Evolutionary conservation across 2,329 filamentous ascomycete genomes (phyloP), one percentile per base, ranked within the genome.

Genomic region (Verticillium longisporum): DNA sequence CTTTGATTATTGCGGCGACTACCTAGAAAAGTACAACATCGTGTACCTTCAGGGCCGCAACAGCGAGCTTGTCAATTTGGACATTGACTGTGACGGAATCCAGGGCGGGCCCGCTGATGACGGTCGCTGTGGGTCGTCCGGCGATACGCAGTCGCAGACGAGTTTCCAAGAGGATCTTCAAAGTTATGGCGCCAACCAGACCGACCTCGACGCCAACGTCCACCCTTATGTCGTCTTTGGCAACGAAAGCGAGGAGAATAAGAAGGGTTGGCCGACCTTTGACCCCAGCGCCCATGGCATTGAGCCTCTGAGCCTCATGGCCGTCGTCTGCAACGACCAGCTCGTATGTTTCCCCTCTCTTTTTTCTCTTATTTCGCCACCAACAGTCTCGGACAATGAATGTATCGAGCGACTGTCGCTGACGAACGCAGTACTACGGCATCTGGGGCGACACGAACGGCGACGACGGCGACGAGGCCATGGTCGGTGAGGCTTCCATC

Each of bases 371-470:
- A 26, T 26, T 26, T 26, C 26, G 26, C 26, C 26, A 26, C 26
- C 26, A 26, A 2, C 26, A 26, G 26, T 26, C 26, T 26, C 26
- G 26, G 26, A 26, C 26, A 4, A 26, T 26, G 3, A 4, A 26
- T 4, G 26, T 26, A 26, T 26, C 26, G 26, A 26, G 26, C 26
- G 26, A 4, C 26, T 4, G 4, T 26, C 26, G 57, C 45, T 21
- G 2, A 50, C 60, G 31, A 34, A 9, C 45, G 0, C 57, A 82
- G 78, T 74, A 79, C 64, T 87, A 87, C 67, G 84, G 83, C 11
- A 72, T 87, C 57, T 88, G 83, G 84, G 85, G 83, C 21, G 84
- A 88, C 64, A 81, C 80, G 37, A 87, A 88, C 63, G 85, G 83
- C 54, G 81, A 78, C 56, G 78, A 81, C 57, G 77, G 78, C 2